Percentiles rank a stretch among this genome's conserved stretches.
Conservation (phyloP, 2,329 filamentous ascomycete species). For the Davidsoniella eucalypti region DNA sequence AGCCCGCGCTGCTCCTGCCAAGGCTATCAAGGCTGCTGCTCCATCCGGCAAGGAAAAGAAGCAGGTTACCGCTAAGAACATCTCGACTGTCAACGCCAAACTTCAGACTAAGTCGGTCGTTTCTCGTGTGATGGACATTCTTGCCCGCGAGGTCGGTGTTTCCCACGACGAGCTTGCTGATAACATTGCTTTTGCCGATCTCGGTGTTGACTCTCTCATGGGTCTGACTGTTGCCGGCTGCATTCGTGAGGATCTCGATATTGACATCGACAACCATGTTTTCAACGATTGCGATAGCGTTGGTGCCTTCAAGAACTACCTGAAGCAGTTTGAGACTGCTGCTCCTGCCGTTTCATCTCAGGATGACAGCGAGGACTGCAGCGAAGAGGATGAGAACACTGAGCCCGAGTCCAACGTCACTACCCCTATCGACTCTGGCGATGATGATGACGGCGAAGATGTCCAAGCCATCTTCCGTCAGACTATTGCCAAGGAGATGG, state of each 20-base stretch:
- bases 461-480: conserved; percentile 40
- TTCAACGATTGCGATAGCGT: conserved; percentile 39
- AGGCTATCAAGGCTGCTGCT: conserved; percentile 22
- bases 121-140: conserved; percentile 29
- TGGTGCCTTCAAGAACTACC: conserved; percentile 32
- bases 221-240: conserved; percentile 39
- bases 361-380: conserved; percentile 22
- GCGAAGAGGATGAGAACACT: conserved; percentile 29
- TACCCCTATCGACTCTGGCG: conserved; percentile 34
- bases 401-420: conserved; percentile 35
- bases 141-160: conserved; percentile 40
- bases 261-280: conserved; percentile 35
- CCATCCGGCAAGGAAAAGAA: conserved; percentile 24
- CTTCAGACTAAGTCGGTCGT: conserved; percentile 29
- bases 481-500: conserved; percentile 56
- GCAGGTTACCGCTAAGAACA: conserved; percentile 29
- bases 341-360: conserved; percentile 16
- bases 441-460: conserved; percentile 25
- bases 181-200: conserved; percentile 37
- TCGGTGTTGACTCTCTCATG: conserved; percentile 47
- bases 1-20: conserved; percentile 20
- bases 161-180: conserved; percentile 37
- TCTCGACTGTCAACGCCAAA: conserved; percentile 33
- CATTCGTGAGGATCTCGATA: conserved; percentile 39
- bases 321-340: conserved; percentile 21